phyloP scores from a whole-genome alignment of 164 flowering plant genomes.

The Piper longum region DNA sequence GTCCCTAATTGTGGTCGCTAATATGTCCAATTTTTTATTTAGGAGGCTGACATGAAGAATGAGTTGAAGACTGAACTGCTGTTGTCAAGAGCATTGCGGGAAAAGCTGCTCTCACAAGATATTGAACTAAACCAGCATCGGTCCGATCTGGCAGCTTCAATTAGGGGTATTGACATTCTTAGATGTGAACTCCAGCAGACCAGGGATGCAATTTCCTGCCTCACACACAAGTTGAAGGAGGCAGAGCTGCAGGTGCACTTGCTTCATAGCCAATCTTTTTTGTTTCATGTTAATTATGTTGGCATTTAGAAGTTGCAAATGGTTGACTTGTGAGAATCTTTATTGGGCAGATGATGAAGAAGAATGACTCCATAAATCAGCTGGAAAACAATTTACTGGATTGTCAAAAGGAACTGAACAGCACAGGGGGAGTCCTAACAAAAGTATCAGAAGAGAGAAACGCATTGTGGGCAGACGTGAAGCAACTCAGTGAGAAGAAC shows the following conservation, averaged over 20 bases:
- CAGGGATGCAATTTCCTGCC: conserved; percentile 49
- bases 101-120: conserved; percentile 68
- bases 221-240: conserved; percentile 62
- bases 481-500: conserved; percentile 66
- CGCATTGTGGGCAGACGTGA: conserved; percentile 72
- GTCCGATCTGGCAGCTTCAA: conserved; percentile 78
- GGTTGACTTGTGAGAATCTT: background rate
- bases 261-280: background rate
- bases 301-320: background rate
- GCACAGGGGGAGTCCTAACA: conserved; percentile 34
- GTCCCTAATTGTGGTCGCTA: background rate
- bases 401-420: conserved; percentile 38
- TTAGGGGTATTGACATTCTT: conserved; percentile 64
- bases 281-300: background rate
- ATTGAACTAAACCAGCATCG: conserved; percentile 69
- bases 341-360: conserved; percentile 43
- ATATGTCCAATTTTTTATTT: background rate
- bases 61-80: conserved; percentile 71
- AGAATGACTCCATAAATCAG: conserved; percentile 51
- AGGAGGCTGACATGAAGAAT: conserved; percentile 28
- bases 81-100: conserved; percentile 58
- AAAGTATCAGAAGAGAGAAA: conserved; percentile 77
- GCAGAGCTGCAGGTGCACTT: conserved; percentile 74
- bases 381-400: conserved; percentile 48
- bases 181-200: conserved; percentile 62